phyloP scores from a whole-genome alignment of 176 grass and related monocot genomes.

The Triticum urartu region DNA sequence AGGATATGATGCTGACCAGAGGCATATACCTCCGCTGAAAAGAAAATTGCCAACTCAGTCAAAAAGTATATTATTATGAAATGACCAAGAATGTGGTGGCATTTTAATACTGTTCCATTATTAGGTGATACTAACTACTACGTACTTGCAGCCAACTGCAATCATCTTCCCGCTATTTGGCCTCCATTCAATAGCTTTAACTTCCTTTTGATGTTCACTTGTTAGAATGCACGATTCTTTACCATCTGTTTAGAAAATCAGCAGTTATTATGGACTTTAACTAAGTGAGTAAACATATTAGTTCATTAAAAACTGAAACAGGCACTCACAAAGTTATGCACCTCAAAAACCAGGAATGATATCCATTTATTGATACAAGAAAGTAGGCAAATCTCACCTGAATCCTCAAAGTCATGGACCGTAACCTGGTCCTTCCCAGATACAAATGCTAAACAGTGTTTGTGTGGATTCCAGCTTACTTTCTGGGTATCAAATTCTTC shows the following conservation, averaged over 20 bases:
- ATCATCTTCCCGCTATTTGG: slow-evolving; percentile 96
- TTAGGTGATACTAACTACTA: slow-evolving; percentile 11
- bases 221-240: slow-evolving; percentile 85
- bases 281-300: slow-evolving; percentile 3
- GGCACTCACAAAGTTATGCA: neutral
- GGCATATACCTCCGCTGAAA: slow-evolving; percentile 82
- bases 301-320: slow-evolving; percentile 1
- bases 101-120: neutral
- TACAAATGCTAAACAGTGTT: slow-evolving; percentile 84
- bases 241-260: slow-evolving; percentile 46
- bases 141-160: slow-evolving; percentile 83
- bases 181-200: slow-evolving; percentile 85
- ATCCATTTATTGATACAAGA: neutral
- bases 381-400: slow-evolving; percentile 60
- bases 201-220: slow-evolving; percentile 67
- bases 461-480: slow-evolving; percentile 74
- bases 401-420: slow-evolving; percentile 69
- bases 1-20: slow-evolving; percentile 96
- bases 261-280: slow-evolving; percentile 4
- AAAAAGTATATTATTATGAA: slow-evolving; percentile 10
- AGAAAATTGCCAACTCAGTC: neutral
- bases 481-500: slow-evolving; percentile 73
- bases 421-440: slow-evolving; percentile 79
- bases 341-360: neutral
- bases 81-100: slow-evolving; percentile 13